These are phyloP conservation scores for Hymenoscyphus occultus DNA, from an alignment of 2,329 filamentous ascomycete genomes.

Conservation along the genomic window DNA sequence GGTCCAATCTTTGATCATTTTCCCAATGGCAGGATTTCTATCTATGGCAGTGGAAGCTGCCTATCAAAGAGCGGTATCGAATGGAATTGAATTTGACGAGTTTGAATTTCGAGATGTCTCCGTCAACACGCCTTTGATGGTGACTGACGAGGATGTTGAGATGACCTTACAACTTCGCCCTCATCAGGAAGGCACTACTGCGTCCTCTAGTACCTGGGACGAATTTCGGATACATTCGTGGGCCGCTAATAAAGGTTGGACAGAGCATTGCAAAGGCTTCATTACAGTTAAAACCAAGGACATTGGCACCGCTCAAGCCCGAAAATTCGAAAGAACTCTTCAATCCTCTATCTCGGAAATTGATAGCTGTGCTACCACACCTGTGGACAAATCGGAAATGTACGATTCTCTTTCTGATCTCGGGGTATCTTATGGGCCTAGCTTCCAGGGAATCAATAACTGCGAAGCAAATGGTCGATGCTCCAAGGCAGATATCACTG, in stretches of 20 bases:
- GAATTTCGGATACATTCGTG: slow-evolving; percentile 57
- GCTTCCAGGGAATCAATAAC: slow-evolving; percentile 50
- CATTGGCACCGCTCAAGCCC: slow-evolving; percentile 32
- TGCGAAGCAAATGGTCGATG: slow-evolving; percentile 41
- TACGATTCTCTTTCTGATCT: slow-evolving; percentile 47
- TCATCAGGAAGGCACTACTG: slow-evolving; percentile 42
- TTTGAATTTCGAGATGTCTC: slow-evolving; percentile 49
- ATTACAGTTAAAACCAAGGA: slow-evolving; percentile 42
- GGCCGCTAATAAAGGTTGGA: slow-evolving; percentile 52
- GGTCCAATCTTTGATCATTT: slow-evolving; percentile 33
- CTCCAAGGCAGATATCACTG: slow-evolving; percentile 37
- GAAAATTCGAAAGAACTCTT: slow-evolving; percentile 24
- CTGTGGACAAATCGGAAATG: slow-evolving; percentile 40
- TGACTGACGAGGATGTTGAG: slow-evolving; percentile 48
- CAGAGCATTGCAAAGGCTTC: slow-evolving; percentile 55
- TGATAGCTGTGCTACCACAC: slow-evolving; percentile 28
- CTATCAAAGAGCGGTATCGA: slow-evolving; percentile 27
- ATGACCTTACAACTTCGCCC: slow-evolving; percentile 48
- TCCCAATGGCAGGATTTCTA: slow-evolving; percentile 38
- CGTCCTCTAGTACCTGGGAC: slow-evolving; percentile 47
- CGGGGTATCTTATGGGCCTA: slow-evolving; percentile 50
- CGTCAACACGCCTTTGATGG: slow-evolving; percentile 46
- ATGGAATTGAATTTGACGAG: slow-evolving; percentile 39
- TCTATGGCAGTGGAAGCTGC: slow-evolving; percentile 39
- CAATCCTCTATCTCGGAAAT: slow-evolving; percentile 37